Evolutionary conservation across 495 filamentous ascomycete species (phyloP).

Genomic region (Neurospora intermedia): DNA sequence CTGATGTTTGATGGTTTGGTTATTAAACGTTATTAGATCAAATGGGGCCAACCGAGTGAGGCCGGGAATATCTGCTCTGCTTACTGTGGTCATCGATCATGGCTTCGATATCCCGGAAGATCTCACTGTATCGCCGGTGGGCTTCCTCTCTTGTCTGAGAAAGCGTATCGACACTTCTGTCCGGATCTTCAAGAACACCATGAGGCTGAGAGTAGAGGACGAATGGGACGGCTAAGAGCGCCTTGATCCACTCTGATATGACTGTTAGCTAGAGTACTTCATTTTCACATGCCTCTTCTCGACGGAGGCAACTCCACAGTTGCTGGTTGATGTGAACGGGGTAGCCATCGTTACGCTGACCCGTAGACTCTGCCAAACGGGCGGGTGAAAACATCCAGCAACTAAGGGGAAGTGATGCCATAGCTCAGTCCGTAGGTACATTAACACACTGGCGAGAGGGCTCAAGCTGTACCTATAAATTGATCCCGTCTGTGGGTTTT

Average conservation of each 20-base stretch:
- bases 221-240: slow-evolving; percentile 89
- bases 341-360: background rate
- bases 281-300: background rate
- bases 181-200: slow-evolving; percentile 52
- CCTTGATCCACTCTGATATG: slow-evolving; percentile 54
- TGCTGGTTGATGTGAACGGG: background rate
- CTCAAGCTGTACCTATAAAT: slow-evolving; percentile 48
- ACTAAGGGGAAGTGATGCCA: background rate
- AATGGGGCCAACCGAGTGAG: background rate
- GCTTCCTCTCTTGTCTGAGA: slow-evolving; percentile 53
- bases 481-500: slow-evolving; percentile 84
- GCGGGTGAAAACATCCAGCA: background rate
- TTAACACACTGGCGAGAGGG: background rate
- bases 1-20: slow-evolving; percentile 27
- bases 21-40: background rate
- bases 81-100: slow-evolving; percentile 89
- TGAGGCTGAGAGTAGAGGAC: slow-evolving; percentile 94
- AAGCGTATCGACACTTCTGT: slow-evolving; percentile 41
- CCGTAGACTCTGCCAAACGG: background rate
- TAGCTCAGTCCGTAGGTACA: background rate
- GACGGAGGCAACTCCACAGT: background rate
- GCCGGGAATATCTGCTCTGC: slow-evolving; percentile 3
- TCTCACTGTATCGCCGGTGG: slow-evolving; percentile 83
- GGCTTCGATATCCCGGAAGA: slow-evolving; percentile 85
- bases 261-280: background rate